These are phyloP conservation scores for Psidium guajava DNA, from an alignment of 345 rosid genomes.

Conservation along the genomic window DNA sequence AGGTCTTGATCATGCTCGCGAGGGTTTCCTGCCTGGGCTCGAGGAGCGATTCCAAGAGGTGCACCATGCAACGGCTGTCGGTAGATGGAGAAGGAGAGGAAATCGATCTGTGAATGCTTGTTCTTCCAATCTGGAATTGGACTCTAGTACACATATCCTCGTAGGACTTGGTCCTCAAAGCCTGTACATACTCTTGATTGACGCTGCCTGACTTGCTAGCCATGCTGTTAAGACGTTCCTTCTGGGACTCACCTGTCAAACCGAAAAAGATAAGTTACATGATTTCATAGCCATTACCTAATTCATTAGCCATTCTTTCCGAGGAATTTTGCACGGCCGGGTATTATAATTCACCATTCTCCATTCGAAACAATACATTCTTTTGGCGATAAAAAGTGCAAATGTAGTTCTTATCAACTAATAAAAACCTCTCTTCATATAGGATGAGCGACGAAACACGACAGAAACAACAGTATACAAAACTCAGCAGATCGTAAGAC, in stretches of 20 bases:
- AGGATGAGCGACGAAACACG: background rate
- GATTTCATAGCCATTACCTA: background rate
- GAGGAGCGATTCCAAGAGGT: slow-evolving; percentile 51
- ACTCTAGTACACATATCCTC: slow-evolving; percentile 49
- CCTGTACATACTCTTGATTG: slow-evolving; percentile 74
- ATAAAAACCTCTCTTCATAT: background rate
- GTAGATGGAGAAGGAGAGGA: slow-evolving; percentile 1
- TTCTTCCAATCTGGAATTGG: slow-evolving; percentile 29
- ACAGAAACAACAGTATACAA: background rate
- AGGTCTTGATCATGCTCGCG: slow-evolving; percentile 18
- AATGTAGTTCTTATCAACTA: background rate
- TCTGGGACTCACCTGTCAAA: slow-evolving; percentile 3
- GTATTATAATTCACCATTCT: background rate
- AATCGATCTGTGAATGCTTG: slow-evolving; percentile 11
- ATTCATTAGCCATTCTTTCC: background rate
- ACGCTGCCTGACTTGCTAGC: slow-evolving; percentile 28
- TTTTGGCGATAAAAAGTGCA: background rate
- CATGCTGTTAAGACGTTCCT: background rate
- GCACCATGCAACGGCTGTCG: slow-evolving; percentile 3
- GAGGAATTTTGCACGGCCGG: background rate
- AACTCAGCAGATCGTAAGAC: background rate
- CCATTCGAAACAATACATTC: background rate
- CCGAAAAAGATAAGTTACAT: background rate
- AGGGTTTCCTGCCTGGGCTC: slow-evolving; percentile 49
- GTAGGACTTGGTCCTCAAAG: slow-evolving; percentile 74